A percentile compares a stretch with the other conserved stretches of the same genome.
phyloP scores from a whole-genome alignment of 2,329 filamentous ascomycete species.

The Exophiala bonariae region DNA sequence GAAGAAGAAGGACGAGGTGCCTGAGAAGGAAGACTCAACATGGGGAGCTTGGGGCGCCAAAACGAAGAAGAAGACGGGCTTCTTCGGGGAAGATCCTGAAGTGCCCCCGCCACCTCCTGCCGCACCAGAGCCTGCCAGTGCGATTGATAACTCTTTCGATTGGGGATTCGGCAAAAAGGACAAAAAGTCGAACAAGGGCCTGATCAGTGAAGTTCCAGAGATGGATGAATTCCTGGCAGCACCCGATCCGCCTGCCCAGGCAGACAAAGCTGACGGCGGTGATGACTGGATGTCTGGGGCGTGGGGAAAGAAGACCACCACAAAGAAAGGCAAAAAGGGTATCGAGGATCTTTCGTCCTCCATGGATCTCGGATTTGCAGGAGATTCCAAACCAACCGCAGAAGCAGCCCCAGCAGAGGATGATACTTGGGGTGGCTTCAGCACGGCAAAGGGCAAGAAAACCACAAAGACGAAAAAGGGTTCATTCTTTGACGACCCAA shows the following conservation, averaged over 20 bases:
- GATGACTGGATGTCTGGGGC: conserved; percentile 36
- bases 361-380: conserved; percentile 27
- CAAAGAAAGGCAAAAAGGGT: conserved; percentile 40
- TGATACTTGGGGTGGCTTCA: conserved; percentile 29
- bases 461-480: conserved; percentile 29
- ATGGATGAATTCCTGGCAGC: conserved; percentile 31
- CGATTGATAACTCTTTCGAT: conserved; percentile 21
- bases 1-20: conserved; percentile 43
- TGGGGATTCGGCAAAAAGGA: conserved; percentile 40
- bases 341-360: conserved; percentile 30
- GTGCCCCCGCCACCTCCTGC: conserved; percentile 20
- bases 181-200: conserved; percentile 37
- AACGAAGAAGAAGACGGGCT: conserved; percentile 45
- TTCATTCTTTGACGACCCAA: conserved; percentile 16
- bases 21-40: conserved; percentile 30
- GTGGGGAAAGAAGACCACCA: conserved; percentile 41
- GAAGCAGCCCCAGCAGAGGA: conserved; percentile 28
- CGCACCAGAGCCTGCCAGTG: conserved; percentile 32
- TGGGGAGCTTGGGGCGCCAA: conserved; percentile 38
- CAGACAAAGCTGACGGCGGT: conserved; percentile 33
- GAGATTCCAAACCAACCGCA: conserved; percentile 23
- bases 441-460: conserved; percentile 26
- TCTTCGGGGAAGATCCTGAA: conserved; percentile 22
- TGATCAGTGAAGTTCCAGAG: conserved; percentile 21
- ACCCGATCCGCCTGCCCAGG: conserved; percentile 31